phyloP scores from a whole-genome alignment of 2,329 filamentous ascomycete species.

The Phialophora verrucosa region DNA sequence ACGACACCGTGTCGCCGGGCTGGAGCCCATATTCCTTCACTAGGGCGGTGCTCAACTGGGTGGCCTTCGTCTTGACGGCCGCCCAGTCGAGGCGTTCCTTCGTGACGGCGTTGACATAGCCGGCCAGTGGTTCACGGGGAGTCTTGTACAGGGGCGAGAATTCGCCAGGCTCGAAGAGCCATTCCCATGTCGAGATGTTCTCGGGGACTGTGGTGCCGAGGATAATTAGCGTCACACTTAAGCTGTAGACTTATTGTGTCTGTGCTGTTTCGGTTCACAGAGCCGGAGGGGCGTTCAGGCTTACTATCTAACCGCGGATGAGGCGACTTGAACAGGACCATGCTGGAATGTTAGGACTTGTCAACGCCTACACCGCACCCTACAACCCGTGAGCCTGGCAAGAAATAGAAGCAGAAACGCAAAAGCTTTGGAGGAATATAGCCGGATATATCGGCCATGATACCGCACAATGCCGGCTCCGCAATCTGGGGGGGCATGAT shows the following conservation, averaged over 20 bases:
- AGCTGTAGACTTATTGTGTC: background rate
- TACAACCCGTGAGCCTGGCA: background rate
- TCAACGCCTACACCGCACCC: conserved; percentile 5
- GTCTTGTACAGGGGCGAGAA: conserved; percentile 57
- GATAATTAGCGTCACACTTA: conserved; percentile 6
- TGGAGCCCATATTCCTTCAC: conserved; percentile 61
- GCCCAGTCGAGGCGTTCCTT: conserved; percentile 63
- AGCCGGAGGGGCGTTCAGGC: background rate
- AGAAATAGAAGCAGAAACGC: background rate
- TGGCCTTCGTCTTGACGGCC: conserved; percentile 63
- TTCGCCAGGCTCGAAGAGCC: conserved; percentile 61
- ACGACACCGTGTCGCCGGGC: conserved; percentile 61
- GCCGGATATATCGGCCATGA: conserved; percentile 18
- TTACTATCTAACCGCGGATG: conserved; percentile 37
- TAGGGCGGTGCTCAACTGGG: conserved; percentile 65
- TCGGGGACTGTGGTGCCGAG: conserved; percentile 53
- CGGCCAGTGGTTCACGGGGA: conserved; percentile 50
- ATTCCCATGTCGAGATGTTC: conserved; percentile 65
- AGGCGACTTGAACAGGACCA: conserved; percentile 36
- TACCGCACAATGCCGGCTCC: background rate
- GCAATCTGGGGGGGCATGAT: background rate
- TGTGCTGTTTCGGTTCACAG: background rate
- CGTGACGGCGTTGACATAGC: conserved; percentile 65
- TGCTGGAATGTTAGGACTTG: conserved; percentile 16
- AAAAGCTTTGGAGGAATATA: background rate